A percentile compares a stretch with the other conserved stretches of the same genome.
These are phyloP conservation scores for Pistacia vera DNA, from an alignment of 345 rosid genomes.

Conservation along the genomic window DNA sequence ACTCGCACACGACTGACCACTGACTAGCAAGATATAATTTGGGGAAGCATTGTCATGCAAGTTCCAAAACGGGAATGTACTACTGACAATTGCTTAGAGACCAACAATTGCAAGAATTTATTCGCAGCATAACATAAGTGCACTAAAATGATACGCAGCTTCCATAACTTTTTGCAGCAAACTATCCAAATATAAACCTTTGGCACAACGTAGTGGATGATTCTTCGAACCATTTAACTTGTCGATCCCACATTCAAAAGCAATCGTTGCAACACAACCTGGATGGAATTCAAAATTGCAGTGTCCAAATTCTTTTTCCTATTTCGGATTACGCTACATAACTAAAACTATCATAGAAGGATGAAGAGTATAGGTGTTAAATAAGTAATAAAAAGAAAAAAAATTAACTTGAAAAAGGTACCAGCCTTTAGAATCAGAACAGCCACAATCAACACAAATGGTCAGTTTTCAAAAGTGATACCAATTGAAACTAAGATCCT, in stretches of 20 bases:
- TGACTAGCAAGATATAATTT: background rate
- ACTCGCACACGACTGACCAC: slow-evolving; percentile 2
- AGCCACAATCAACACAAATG: background rate
- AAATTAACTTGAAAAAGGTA: background rate
- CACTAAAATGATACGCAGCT: background rate
- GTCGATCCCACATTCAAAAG: slow-evolving; percentile 97
- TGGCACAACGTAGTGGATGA: slow-evolving; percentile 94
- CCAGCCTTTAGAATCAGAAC: background rate
- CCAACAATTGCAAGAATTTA: background rate
- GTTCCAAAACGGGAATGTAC: background rate
- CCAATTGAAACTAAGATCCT: background rate
- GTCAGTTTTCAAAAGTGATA: slow-evolving; percentile 2
- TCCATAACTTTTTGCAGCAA: background rate
- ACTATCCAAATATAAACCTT: slow-evolving; percentile 51
- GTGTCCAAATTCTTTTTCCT: too few species aligned
- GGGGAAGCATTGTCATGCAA: background rate
- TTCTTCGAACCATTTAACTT: slow-evolving; percentile 73
- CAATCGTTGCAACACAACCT: slow-evolving; percentile 92
- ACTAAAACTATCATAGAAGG: background rate
- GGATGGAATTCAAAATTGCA: slow-evolving; percentile 13
- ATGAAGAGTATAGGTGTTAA: background rate
- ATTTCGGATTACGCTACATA: background rate
- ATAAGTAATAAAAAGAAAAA: background rate
- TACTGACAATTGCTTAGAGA: background rate
- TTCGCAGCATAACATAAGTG: background rate